Conservation (phyloP, 345 rosid genomes). For the Clarkia xantiana region DNA sequence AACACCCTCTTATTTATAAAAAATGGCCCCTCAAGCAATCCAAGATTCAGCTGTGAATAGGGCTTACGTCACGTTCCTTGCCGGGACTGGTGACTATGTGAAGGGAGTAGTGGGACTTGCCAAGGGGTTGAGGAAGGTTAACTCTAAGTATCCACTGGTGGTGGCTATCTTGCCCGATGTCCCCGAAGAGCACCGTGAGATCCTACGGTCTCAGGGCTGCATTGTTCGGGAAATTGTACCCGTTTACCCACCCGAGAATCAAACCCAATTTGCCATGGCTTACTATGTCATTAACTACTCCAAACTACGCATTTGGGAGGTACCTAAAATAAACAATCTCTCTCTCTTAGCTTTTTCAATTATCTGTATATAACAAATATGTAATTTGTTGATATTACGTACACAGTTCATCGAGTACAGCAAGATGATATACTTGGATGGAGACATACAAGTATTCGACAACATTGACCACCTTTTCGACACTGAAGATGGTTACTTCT, state of each 20-base stretch:
- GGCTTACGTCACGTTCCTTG: constrained; percentile 28
- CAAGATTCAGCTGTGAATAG: neutral
- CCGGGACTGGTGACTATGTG: constrained; percentile 19
- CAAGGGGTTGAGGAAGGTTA: constrained; percentile 28
- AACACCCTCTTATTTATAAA: no score
- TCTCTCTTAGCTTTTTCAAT: neutral
- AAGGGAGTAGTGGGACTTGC: constrained; percentile 37
- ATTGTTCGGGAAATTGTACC: constrained; percentile 25
- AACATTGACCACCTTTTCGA: constrained; percentile 32
- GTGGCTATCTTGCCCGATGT: constrained; percentile 33
- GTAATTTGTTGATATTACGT: neutral
- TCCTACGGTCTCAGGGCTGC: constrained; percentile 21
- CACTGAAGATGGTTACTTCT: constrained; percentile 18
- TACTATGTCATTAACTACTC: constrained; percentile 32
- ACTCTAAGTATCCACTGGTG: constrained; percentile 22
- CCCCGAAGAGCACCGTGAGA: constrained; percentile 22
- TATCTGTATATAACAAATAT: neutral
- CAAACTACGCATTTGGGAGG: constrained; percentile 37
- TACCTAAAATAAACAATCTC: neutral
- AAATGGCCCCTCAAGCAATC: no score
- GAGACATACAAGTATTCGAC: constrained; percentile 26
- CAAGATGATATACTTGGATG: constrained; percentile 27
- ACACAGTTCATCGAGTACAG: constrained; percentile 21
- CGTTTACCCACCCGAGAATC: constrained; percentile 22
- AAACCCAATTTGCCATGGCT: constrained; percentile 29